These are phyloP conservation scores for Epichloe gansuensis DNA, from an alignment of 2,329 filamentous ascomycete genomes.

Conservation along the genomic window DNA sequence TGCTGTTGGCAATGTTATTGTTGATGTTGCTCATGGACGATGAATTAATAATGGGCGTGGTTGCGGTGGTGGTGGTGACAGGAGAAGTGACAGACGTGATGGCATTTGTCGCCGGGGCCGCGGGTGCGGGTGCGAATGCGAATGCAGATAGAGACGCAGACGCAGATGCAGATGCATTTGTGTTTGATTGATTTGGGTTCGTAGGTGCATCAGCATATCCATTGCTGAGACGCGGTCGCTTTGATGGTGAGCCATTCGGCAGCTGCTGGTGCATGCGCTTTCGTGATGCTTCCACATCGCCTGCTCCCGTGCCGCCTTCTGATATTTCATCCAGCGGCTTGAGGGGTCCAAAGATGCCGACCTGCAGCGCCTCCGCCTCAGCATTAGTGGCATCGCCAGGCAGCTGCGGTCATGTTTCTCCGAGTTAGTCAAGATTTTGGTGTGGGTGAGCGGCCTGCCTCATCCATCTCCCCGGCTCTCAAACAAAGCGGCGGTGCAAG, in stretches of 20 bases:
- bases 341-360: conserved; percentile 47
- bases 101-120: conserved; percentile 22
- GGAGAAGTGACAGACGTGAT: background rate
- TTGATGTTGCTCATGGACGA: background rate
- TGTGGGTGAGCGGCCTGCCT: no score
- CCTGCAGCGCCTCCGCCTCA: conserved; percentile 33
- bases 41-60: background rate
- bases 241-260: conserved; percentile 44
- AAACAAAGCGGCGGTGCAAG: no score
- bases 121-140: background rate
- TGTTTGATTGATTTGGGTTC: background rate
- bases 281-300: conserved; percentile 31
- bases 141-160: conserved; percentile 4
- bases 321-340: conserved; percentile 27
- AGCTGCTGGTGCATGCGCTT: conserved; percentile 35
- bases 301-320: conserved; percentile 24
- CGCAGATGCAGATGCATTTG: conserved; percentile 20
- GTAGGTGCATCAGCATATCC: conserved; percentile 44
- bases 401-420: conserved; percentile 24
- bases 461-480: no score
- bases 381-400: conserved; percentile 32
- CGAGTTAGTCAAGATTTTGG: conserved; percentile 3
- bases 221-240: conserved; percentile 49
- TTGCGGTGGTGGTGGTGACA: background rate
- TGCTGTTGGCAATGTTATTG: background rate